phyloP scores from a whole-genome alignment of 1,284 basidiomycete genomes.

The Papiliotrema nemorosa region DNA sequence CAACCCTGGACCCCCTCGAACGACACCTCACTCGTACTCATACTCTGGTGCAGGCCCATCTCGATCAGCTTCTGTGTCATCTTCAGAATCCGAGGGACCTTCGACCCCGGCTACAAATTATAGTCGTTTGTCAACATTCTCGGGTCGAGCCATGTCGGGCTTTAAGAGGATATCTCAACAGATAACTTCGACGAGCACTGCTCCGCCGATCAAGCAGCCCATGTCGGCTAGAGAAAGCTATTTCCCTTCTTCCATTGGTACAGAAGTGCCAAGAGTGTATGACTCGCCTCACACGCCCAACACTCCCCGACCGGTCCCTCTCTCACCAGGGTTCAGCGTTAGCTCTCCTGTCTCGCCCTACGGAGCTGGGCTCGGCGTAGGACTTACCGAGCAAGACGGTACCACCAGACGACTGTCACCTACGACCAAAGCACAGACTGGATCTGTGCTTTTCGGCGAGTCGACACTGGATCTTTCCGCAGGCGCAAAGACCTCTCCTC shows the following conservation, averaged over 20 bases:
- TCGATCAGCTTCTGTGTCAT: constrained; percentile 2
- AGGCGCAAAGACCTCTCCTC: neutral
- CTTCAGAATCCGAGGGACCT: neutral
- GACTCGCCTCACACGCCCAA: neutral
- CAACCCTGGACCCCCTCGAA: neutral
- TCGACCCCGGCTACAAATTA: neutral
- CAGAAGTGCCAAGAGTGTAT: neutral
- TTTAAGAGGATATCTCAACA: constrained; percentile 4
- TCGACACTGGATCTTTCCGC: no score
- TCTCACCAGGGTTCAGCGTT: no score
- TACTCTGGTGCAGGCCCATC: constrained; percentile 1
- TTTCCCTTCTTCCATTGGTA: constrained; percentile 1
- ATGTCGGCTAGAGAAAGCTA: constrained; percentile 4
- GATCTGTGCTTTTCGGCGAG: constrained; percentile 4
- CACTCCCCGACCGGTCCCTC: neutral
- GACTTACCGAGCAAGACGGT: neutral
- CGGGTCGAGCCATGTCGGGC: neutral
- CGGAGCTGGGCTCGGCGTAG: constrained; percentile 1
- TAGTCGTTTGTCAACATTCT: neutral
- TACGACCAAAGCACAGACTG: neutral
- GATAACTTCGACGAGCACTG: neutral
- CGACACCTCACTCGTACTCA: neutral
- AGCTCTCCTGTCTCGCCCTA: neutral
- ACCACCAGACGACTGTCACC: neutral
- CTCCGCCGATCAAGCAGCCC: neutral